Conservation (phyloP, 768 basidiomycete species). For the Pleurotus platypus region DNA sequence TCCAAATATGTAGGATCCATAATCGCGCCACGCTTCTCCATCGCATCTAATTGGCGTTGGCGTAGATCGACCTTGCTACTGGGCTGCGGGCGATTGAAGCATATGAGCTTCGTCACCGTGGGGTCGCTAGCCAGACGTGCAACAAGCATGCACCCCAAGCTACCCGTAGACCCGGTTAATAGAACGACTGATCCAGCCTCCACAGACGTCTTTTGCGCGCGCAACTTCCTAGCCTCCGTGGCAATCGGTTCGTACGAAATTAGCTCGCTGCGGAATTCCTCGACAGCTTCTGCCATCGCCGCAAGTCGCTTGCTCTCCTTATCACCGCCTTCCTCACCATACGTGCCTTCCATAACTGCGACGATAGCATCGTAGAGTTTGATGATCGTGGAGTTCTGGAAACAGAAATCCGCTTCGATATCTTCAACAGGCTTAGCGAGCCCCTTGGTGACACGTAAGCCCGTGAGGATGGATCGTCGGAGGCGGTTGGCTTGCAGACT, state of each 20-base stretch:
- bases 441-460: slow-evolving; percentile 19
- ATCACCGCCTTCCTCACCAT: background rate
- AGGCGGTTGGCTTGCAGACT: slow-evolving; percentile 34
- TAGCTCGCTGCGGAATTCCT: slow-evolving; percentile 19
- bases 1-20: slow-evolving; percentile 22
- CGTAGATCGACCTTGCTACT: slow-evolving; percentile 11
- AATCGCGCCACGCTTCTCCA: slow-evolving; percentile 25
- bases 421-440: slow-evolving; percentile 15
- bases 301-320: slow-evolving; percentile 15
- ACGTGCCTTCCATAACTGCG: slow-evolving; percentile 17
- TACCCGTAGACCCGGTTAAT: slow-evolving; percentile 35
- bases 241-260: slow-evolving; percentile 9
- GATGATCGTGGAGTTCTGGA: slow-evolving; percentile 24
- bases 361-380: slow-evolving; percentile 20
- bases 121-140: slow-evolving; percentile 23
- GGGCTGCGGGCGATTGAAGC: slow-evolving; percentile 22
- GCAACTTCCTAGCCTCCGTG: background rate
- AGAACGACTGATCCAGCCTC: slow-evolving; percentile 22
- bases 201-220: background rate
- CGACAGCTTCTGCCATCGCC: slow-evolving; percentile 25
- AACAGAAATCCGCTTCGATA: slow-evolving; percentile 25
- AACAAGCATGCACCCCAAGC: slow-evolving; percentile 30
- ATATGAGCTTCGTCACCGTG: slow-evolving; percentile 23
- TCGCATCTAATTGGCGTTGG: slow-evolving; percentile 24
- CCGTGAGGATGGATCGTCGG: slow-evolving; percentile 23